phyloP scores from a whole-genome alignment of 139 green algal species.

The Auxenochlorella pyrenoidosa region DNA sequence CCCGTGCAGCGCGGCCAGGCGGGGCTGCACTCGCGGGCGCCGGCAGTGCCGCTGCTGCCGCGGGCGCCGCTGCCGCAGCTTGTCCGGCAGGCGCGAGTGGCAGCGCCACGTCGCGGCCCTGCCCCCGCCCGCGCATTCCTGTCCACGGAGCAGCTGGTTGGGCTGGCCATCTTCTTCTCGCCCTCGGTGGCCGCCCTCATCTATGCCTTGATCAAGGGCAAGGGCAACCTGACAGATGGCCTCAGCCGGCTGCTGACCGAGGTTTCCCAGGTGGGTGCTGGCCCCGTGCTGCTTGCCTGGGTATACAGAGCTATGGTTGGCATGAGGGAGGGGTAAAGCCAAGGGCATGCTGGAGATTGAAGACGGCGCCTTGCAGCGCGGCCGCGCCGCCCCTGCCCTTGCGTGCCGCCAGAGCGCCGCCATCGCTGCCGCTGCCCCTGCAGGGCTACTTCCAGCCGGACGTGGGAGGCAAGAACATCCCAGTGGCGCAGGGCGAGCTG shows the following conservation, averaged over 20 bases:
- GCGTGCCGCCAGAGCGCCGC: background rate
- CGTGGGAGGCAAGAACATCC: slow-evolving; percentile 89
- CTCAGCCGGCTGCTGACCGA: slow-evolving; percentile 83
- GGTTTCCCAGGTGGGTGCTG: slow-evolving; percentile 51
- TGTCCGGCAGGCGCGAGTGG: background rate
- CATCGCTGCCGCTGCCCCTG: background rate
- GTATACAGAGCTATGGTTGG: background rate
- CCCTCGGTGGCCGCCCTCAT: slow-evolving; percentile 24
- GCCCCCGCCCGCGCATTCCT: background rate
- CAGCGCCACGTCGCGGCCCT: background rate
- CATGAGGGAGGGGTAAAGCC: too few species aligned
- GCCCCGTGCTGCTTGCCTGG: too few species aligned
- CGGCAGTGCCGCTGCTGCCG: background rate
- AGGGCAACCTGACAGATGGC: slow-evolving; percentile 89
- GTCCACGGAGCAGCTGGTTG: slow-evolving; percentile 23
- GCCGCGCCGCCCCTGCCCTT: too few species aligned
- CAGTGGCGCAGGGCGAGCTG: slow-evolving; percentile 84
- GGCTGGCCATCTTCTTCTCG: slow-evolving; percentile 37
- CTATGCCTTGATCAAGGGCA: slow-evolving; percentile 53
- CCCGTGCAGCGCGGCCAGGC: background rate
- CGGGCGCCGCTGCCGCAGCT: background rate
- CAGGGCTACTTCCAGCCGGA: slow-evolving; percentile 91
- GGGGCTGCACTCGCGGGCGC: background rate
- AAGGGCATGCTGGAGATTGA: too few species aligned
- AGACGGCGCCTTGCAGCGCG: too few species aligned